Evolutionary conservation across 2,329 filamentous ascomycete genomes (phyloP).

Genomic region (Didymella pomorum): DNA sequence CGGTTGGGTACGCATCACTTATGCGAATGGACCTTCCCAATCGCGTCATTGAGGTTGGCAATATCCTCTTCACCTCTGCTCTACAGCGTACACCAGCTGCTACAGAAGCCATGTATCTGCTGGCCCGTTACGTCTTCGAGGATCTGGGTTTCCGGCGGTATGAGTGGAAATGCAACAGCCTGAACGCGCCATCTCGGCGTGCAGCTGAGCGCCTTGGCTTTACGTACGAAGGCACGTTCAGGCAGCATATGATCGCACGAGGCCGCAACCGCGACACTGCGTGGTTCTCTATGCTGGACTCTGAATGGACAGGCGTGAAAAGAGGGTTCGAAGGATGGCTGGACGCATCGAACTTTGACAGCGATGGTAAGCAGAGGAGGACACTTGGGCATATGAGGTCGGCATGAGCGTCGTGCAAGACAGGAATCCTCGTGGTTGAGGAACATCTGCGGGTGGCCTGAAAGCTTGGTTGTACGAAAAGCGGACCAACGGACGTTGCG

Average conservation of each 20-base stretch:
- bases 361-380: constrained; percentile 60
- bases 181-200: constrained; percentile 63
- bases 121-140: constrained; percentile 64
- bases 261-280: constrained; percentile 66
- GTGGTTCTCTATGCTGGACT: constrained; percentile 67
- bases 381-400: constrained; percentile 45
- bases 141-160: constrained; percentile 62
- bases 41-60: constrained; percentile 65
- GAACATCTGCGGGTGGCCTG: background rate
- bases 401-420: background rate
- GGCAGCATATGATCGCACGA: constrained; percentile 68
- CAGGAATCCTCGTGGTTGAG: background rate
- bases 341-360: constrained; percentile 63
- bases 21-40: constrained; percentile 51
- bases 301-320: constrained; percentile 64
- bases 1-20: constrained; percentile 45
- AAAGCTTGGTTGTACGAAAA: background rate
- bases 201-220: constrained; percentile 68
- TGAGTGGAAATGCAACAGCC: constrained; percentile 70
- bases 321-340: constrained; percentile 64
- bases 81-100: constrained; percentile 64
- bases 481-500: background rate
- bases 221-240: constrained; percentile 65
- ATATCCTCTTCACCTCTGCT: constrained; percentile 59
- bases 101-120: constrained; percentile 66